Evolutionary conservation across 1,139 yeast species (phyloP), one percentile per base, ranked within the genome.

Genomic region (Blastobotrys buckinghamii): DNA sequence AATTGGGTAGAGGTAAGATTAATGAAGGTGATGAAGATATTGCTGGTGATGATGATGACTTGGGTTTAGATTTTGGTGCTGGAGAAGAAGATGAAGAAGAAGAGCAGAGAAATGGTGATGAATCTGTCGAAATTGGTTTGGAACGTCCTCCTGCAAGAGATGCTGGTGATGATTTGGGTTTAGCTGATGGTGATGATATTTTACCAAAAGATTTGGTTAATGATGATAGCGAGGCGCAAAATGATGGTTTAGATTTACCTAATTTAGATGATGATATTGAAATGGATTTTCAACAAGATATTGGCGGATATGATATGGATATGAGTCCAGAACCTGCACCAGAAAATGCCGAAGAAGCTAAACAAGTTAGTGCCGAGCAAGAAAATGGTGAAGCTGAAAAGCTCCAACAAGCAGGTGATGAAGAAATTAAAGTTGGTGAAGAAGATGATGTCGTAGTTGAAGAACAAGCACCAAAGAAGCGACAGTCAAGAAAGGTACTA

Each of bases 1-100:
- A 84, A 57, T 65, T 75, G 38, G 82, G 83, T 15, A 72, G 90
- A 19, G 59, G 59, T 8, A 53, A 52, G 13, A 17, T 29, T 13
- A 44, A 45, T n/a, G 56, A 49, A 30, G 53, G 51, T n/a, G 55
- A 51, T 32, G 56, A 50, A 24, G 47, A 50, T 45, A 60, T 65
- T 15, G 59, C 60, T 6, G 57, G 60, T 37, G 55, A 50, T 33
- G 58, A 52, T 24, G 50, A 53, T 44, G 69, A 66, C 37, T 53
- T 65, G 27, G 64, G 65, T 45, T 61, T 67, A 41, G 67, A 45
- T 24, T 45, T 45, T 24, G 42, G 48, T 6, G 54, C 49, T 13
- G 60, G 60, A 53, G 48, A 51, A 32, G 52, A 52, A 37, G 45
- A 42, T 1, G 55, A 50, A 30, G n/a, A 36, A 7, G 58, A 50